Evolutionary conservation across 2,329 filamentous ascomycete genomes (phyloP).

Genomic region (Sclerotinia subarctica): DNA sequence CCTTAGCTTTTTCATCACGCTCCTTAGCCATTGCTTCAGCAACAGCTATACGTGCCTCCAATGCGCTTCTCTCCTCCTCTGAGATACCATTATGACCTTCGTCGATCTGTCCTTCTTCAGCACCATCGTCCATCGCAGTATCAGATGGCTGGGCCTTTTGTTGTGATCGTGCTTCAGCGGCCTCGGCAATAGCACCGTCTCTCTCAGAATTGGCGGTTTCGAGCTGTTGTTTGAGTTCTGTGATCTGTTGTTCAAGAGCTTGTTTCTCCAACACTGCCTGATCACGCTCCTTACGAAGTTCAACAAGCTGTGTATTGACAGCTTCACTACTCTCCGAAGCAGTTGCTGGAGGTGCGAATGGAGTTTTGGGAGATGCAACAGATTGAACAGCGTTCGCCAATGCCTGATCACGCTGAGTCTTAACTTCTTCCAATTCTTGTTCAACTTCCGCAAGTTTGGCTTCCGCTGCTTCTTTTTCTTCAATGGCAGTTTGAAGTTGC

Average conservation of each 20-base stretch:
- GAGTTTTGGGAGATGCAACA: constrained; percentile 29
- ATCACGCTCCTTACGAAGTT: constrained; percentile 60
- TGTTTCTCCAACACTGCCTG: constrained; percentile 65
- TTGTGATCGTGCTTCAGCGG: constrained; percentile 46
- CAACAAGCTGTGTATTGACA: constrained; percentile 49
- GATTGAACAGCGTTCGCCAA: constrained; percentile 31
- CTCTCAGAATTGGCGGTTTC: constrained; percentile 60
- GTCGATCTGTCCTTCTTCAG: constrained; percentile 57
- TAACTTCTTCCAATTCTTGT: constrained; percentile 45
- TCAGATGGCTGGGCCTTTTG: constrained; percentile 33
- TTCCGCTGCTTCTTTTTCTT: constrained; percentile 38
- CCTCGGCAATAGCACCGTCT: constrained; percentile 46
- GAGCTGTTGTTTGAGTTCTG: constrained; percentile 55
- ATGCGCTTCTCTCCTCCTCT: constrained; percentile 56
- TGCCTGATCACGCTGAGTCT: constrained; percentile 47
- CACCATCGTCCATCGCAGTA: constrained; percentile 45
- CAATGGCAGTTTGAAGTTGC: constrained; percentile 46
- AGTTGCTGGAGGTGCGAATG: constrained; percentile 45
- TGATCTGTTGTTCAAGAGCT: constrained; percentile 61
- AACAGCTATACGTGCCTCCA: constrained; percentile 60
- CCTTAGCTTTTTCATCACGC: constrained; percentile 56
- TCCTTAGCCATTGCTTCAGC: constrained; percentile 62
- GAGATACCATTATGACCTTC: constrained; percentile 41
- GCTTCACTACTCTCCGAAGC: constrained; percentile 50
- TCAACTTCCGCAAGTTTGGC: constrained; percentile 38